Base-by-base conservation (phyloP, 2,329 filamentous ascomycete genomes). In the Trichophyton mentagrophytes region DNA sequence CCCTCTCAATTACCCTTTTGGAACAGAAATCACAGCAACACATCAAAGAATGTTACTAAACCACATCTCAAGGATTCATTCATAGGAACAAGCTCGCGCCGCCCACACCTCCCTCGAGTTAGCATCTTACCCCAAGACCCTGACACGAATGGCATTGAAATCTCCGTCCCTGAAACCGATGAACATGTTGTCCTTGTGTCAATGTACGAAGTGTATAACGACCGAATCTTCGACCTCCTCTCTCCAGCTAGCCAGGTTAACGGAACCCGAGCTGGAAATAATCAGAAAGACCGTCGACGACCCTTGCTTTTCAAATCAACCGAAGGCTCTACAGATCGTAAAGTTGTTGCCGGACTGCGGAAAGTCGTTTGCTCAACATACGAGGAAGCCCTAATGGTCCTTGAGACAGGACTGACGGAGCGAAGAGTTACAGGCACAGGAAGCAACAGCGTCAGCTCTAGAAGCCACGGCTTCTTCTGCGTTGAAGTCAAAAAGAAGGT, bases 181-280 rank as follows among this genome's bases (percentile, higher is more conserved):
- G 89, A 96, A 66, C 96, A 96, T 67, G 87, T 88, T 3, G 85
- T 99, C 60, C 78, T 99, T 9, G 81, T 99, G 22, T 96, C 90
- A 60, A 99, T 99, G 91, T 97, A 97, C 73, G 93, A 99, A 73
- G 92, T 99, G 1, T 96, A 99, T 77, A 99, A 99, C 70, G 92
- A 99, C 74, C 86, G 91, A 40, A 97, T 99, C 66, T 97, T 95
- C 71, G 93, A 99, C 69, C 83, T 99, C 0, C 79, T 99, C 0
- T 88, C 80, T 17, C 69, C 84, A 7, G 71, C 72, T 3, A 72
- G 71, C 49, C 71, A 71, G 25, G 69, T 70, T n/a, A 70, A 70
- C 9, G 67, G 72, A 64, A 74, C 72, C 9, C 71, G 74, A 46
- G 69, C 77, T 64, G 73, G 74, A 30, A 76, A 73, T 30, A 73